Evolutionary conservation across 148 eudicot species (phyloP).

Genomic region (Silene conica): DNA sequence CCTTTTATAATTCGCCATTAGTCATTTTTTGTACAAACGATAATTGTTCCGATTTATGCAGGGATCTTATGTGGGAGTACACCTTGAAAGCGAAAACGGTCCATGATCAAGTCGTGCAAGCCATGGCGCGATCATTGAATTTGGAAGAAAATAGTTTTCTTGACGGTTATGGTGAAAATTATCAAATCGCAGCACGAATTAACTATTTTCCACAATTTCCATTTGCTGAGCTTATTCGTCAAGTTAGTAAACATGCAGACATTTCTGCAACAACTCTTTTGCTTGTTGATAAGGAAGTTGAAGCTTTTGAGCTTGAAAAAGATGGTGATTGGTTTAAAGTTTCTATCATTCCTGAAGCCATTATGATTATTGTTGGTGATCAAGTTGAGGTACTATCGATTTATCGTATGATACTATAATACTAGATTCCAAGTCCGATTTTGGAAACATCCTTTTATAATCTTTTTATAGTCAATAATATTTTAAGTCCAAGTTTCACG

Average conservation of each 20-base stretch:
- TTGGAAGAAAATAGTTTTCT: constrained; percentile 36
- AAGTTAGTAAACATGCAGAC: constrained; percentile 18
- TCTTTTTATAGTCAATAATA: no score
- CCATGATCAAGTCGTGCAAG: constrained; percentile 27
- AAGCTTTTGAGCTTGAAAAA: constrained; percentile 49
- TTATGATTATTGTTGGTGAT: constrained; percentile 45
- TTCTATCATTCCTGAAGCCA: constrained; percentile 42
- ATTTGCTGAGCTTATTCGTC: constrained; percentile 2
- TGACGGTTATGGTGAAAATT: constrained; percentile 29
- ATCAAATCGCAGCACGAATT: constrained; percentile 13
- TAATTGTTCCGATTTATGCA: neutral
- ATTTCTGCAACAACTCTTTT: constrained; percentile 22
- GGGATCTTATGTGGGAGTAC: constrained; percentile 29
- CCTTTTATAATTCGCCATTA: no score
- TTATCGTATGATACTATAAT: no score
- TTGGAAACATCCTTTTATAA: no score
- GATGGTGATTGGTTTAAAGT: constrained; percentile 47
- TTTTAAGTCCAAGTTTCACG: no score
- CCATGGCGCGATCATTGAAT: constrained; percentile 33
- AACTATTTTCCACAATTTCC: constrained; percentile 23
- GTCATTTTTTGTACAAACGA: no score
- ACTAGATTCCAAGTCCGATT: no score
- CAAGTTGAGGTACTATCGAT: constrained; percentile 36
- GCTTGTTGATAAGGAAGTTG: constrained; percentile 37
- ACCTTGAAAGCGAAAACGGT: constrained; percentile 15